phyloP scores from a whole-genome alignment of 2,329 filamentous ascomycete genomes.

The Atkinsonella hypoxylon region DNA sequence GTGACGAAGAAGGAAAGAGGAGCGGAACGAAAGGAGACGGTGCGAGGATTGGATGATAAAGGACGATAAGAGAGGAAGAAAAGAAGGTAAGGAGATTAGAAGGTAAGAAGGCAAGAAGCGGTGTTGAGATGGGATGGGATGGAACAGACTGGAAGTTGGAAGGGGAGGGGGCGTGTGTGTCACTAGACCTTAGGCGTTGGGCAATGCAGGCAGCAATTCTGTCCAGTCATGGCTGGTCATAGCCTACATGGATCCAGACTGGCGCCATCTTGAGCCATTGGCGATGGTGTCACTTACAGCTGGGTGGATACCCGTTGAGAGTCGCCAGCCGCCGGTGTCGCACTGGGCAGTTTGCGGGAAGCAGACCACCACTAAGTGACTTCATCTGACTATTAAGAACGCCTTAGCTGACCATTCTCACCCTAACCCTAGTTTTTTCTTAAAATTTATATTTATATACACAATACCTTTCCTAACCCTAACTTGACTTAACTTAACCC shows the following conservation, averaged over 20 bases:
- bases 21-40: slow-evolving; percentile 17
- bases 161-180: slow-evolving; percentile 14
- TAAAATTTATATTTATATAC: too few species aligned
- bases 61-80: slow-evolving; percentile 15
- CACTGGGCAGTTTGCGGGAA: not conserved
- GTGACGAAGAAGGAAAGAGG: slow-evolving; percentile 9
- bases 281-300: not conserved
- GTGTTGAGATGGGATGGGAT: slow-evolving; percentile 22
- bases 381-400: too few species aligned
- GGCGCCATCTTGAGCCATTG: slow-evolving; percentile 3
- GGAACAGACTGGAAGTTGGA: slow-evolving; percentile 23
- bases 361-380: too few species aligned
- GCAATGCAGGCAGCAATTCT: slow-evolving; percentile 6
- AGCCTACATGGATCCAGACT: slow-evolving; percentile 1
- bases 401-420: too few species aligned
- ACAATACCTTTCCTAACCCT: too few species aligned
- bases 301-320: not conserved
- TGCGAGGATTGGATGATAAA: slow-evolving; percentile 19
- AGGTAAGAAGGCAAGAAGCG: slow-evolving; percentile 20
- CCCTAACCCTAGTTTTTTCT: too few species aligned
- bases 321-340: not conserved
- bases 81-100: slow-evolving; percentile 19
- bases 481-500: too few species aligned
- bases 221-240: not conserved
- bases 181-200: slow-evolving; percentile 9